Conservation (phyloP, 805 yeast genomes). For the Hanseniaspora thailandica region DNA sequence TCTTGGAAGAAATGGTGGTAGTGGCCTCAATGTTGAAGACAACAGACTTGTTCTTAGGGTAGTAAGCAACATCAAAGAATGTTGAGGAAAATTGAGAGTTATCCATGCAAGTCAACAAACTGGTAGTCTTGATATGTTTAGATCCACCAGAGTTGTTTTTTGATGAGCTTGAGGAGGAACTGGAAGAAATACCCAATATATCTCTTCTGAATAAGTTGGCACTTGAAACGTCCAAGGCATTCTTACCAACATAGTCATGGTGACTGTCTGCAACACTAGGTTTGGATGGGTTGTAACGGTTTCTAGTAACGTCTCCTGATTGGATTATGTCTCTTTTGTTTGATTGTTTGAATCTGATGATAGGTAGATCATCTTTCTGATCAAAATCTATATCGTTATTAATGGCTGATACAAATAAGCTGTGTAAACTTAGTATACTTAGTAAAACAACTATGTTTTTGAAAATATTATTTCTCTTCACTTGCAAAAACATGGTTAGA, state of each 20-base stretch:
- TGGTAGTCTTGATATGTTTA: constrained; percentile 38
- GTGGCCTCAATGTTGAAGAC: constrained; percentile 62
- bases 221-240: not conserved
- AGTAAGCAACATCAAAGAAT: constrained; percentile 62
- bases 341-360: constrained; percentile 2
- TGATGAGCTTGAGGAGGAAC: constrained; percentile 11
- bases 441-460: not conserved
- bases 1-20: constrained; percentile 63
- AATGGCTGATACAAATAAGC: constrained; percentile 2
- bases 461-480: not conserved
- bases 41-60: constrained; percentile 53
- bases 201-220: constrained; percentile 1
- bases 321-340: not conserved
- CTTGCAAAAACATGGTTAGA: not conserved
- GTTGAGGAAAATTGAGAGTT: constrained; percentile 79
- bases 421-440: not conserved
- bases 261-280: constrained; percentile 6
- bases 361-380: constrained; percentile 10
- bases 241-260: not conserved
- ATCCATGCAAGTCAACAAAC: constrained; percentile 85
- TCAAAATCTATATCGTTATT: constrained; percentile 11
- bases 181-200: constrained; percentile 1
- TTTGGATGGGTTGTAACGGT: not conserved
- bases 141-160: constrained; percentile 15
- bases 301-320: not conserved